These are phyloP conservation scores for Condylostoma magnum DNA, from an alignment of 169 alveolate genomes.

Conservation along the genomic window DNA sequence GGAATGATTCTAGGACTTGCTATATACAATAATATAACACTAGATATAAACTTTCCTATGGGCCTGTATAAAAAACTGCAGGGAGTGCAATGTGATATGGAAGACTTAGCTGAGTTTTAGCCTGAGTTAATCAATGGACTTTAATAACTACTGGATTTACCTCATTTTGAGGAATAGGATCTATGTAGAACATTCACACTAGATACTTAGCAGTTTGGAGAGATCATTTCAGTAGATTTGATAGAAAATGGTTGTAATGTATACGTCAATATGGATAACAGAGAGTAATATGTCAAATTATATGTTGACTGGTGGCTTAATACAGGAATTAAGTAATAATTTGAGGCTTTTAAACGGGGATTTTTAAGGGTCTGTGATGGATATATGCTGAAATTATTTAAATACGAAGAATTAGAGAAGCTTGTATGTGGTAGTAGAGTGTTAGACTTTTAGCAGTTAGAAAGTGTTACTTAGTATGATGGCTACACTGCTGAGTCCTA, in stretches of 20 bases:
- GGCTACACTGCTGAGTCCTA: slow-evolving; percentile 67
- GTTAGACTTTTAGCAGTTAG: slow-evolving; percentile 75
- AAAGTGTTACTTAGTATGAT: slow-evolving; percentile 74
- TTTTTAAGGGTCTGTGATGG: slow-evolving; percentile 77
- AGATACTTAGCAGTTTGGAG: slow-evolving; percentile 63
- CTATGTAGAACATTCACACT: slow-evolving; percentile 52
- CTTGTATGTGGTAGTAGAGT: slow-evolving; percentile 80
- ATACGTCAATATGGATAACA: slow-evolving; percentile 72
- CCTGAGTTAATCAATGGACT: slow-evolving; percentile 76
- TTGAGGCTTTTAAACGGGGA: slow-evolving; percentile 76
- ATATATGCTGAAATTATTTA: slow-evolving; percentile 53
- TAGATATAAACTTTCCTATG: slow-evolving; percentile 87
- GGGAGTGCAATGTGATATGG: slow-evolving; percentile 60
- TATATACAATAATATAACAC: slow-evolving; percentile 79
- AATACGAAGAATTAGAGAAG: slow-evolving; percentile 84
- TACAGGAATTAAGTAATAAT: slow-evolving; percentile 64
- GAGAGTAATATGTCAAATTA: slow-evolving; percentile 72
- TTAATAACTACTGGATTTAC: slow-evolving; percentile 11
- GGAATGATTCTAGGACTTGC: slow-evolving; percentile 91
- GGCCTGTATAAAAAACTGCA: slow-evolving; percentile 85
- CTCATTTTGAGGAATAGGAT: slow-evolving; percentile 48
- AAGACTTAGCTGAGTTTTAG: slow-evolving; percentile 82
- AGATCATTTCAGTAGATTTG: slow-evolving; percentile 45
- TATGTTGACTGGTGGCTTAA: slow-evolving; percentile 78
- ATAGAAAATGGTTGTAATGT: slow-evolving; percentile 63